A percentile compares a stretch with the other conserved stretches of the same genome.
Conservation (phyloP, 208 protist species). For the Baffinella frigidus region DNA sequence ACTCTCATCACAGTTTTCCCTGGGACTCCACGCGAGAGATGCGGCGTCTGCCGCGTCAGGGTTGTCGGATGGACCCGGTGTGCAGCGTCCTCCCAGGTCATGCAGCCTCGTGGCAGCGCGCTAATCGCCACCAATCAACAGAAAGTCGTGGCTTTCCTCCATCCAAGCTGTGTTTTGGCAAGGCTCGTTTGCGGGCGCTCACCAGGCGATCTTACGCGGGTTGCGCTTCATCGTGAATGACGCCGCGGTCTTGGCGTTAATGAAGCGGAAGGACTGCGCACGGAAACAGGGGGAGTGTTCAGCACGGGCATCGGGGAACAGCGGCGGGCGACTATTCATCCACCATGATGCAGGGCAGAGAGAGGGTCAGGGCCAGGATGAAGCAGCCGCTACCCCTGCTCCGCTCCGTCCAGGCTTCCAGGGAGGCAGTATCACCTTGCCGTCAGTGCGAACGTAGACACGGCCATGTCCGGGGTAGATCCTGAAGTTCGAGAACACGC, state of each 20-base stretch:
- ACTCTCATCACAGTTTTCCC: too few species aligned
- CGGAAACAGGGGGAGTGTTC: background rate
- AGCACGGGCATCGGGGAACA: background rate
- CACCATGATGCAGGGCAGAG: too few species aligned
- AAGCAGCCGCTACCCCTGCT: background rate
- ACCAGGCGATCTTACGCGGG: constrained; percentile 72
- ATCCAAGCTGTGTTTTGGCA: too few species aligned
- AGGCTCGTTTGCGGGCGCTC: too few species aligned
- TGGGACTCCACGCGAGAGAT: too few species aligned
- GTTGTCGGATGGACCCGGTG: too few species aligned
- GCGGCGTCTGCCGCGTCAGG: too few species aligned
- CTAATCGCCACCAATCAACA: too few species aligned
- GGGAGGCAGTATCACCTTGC: background rate
- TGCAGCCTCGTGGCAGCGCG: too few species aligned
- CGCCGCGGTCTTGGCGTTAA: constrained; percentile 68
- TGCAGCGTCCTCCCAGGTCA: too few species aligned
- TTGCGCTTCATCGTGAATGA: constrained; percentile 71
- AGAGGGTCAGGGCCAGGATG: too few species aligned
- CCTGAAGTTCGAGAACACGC: constrained; percentile 75
- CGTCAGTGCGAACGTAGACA: constrained; percentile 14
- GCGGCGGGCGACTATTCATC: background rate
- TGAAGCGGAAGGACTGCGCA: constrained; percentile 72
- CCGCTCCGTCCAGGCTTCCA: background rate
- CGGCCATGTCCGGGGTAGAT: constrained; percentile 74
- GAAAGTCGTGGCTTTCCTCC: too few species aligned